Conservation (phyloP, 495 filamentous ascomycete species). For the Neurospora sp. region DNA sequence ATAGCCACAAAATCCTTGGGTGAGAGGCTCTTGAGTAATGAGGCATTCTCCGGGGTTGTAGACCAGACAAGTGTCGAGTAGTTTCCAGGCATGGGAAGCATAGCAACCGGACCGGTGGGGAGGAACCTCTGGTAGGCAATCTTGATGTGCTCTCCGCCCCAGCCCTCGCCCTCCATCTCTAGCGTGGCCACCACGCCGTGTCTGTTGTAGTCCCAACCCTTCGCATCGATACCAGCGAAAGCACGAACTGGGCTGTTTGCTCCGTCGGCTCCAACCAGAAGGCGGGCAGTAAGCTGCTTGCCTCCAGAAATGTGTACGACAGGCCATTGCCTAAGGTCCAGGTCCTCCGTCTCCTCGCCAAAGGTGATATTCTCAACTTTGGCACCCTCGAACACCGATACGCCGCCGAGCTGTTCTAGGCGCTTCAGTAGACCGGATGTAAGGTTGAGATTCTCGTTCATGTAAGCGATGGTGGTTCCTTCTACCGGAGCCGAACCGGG, state of each 20-base stretch:
- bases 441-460: conserved; percentile 91
- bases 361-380: conserved; percentile 68
- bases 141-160: conserved; percentile 45
- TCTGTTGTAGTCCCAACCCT: conserved; percentile 88
- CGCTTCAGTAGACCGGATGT: conserved; percentile 63
- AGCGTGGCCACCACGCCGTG: conserved; percentile 89
- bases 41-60: conserved; percentile 67
- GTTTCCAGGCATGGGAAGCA: conserved; percentile 79
- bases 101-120: conserved; percentile 80
- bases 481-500: conserved; percentile 33
- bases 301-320: conserved; percentile 57
- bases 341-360: conserved; percentile 55
- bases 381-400: conserved; percentile 62
- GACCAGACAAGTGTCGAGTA: conserved; percentile 87
- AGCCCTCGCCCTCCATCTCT: conserved; percentile 49
- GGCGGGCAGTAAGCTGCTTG: conserved; percentile 59
- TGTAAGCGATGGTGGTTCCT: conserved; percentile 68
- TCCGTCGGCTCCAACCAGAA: conserved; percentile 90
- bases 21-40: conserved; percentile 66
- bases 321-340: conserved; percentile 81
- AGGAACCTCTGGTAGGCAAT: conserved; percentile 94
- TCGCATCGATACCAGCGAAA: conserved; percentile 75
- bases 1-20: conserved; percentile 66
- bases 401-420: conserved; percentile 55
- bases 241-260: conserved; percentile 86